Conservation (phyloP, 768 basidiomycete species). For the Boletus fagicola region DNA sequence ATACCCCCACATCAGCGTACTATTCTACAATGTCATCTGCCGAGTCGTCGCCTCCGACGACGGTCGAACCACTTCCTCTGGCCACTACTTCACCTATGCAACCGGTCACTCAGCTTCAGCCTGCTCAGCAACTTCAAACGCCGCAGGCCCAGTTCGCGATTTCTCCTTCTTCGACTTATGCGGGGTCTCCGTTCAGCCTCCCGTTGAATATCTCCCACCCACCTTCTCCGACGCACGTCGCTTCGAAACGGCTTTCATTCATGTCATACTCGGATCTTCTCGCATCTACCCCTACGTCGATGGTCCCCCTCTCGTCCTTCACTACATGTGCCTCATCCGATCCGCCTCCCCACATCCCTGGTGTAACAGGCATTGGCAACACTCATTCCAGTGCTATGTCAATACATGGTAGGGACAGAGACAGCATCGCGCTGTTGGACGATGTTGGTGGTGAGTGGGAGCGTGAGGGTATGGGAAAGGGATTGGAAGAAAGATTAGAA, state of each 20-base stretch:
- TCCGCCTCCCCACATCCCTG: conserved; percentile 73
- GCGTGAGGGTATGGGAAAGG: conserved; percentile 76
- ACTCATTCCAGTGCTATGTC: conserved; percentile 28
- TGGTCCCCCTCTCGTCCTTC: conserved; percentile 68
- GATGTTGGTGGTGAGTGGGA: conserved; percentile 86
- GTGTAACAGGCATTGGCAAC: conserved; percentile 48
- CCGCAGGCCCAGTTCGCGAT: conserved; percentile 8
- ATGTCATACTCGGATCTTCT: conserved; percentile 87
- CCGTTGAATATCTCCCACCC: conserved; percentile 32
- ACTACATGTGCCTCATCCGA: conserved; percentile 60
- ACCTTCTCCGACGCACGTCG: conserved; percentile 46
- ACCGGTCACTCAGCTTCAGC: conserved; percentile 20
- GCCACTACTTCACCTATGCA: conserved; percentile 23
- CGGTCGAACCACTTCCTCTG: conserved; percentile 32
- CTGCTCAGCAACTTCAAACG: conserved; percentile 14
- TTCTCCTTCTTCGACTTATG: conserved; percentile 27
- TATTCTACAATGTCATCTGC: conserved; percentile 41
- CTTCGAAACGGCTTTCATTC: conserved; percentile 79
- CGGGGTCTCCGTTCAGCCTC: conserved; percentile 26
- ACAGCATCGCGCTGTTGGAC: conserved; percentile 49
- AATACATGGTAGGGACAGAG: conserved; percentile 34
- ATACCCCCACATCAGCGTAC: conserved; percentile 51
- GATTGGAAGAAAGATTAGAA: conserved; percentile 82
- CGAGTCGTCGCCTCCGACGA: conserved; percentile 40
- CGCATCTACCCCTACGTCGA: conserved; percentile 68